Conservation (phyloP, 1,284 basidiomycete genomes). For the Marasmius fiardii region DNA sequence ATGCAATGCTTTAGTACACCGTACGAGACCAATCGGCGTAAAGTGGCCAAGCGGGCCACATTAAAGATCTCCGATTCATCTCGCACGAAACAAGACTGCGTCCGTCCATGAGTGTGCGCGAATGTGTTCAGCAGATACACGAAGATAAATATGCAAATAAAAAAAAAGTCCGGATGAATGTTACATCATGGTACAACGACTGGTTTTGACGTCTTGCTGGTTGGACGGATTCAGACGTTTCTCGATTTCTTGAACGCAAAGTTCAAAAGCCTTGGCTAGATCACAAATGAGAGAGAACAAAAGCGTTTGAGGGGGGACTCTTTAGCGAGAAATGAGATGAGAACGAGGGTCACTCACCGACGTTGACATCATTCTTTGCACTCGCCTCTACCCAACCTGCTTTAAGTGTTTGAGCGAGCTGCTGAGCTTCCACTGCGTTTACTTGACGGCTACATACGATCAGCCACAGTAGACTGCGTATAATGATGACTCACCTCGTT, state of each 20-base stretch:
- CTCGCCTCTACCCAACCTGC: constrained; percentile 88
- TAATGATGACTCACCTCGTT: constrained; percentile 48
- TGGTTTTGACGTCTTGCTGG: constrained; percentile 56
- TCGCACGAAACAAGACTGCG: not conserved
- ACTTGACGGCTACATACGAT: constrained; percentile 66
- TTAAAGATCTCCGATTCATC: not conserved
- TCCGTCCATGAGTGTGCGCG: not conserved
- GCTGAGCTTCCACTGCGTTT: constrained; percentile 68
- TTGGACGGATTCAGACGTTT: constrained; percentile 52
- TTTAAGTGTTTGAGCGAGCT: constrained; percentile 69
- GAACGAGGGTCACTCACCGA: constrained; percentile 57
- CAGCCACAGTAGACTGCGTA: constrained; percentile 14
- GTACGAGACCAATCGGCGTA: not conserved
- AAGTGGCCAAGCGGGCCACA: not conserved
- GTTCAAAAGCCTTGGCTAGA: constrained; percentile 84
- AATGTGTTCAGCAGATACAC: not conserved
- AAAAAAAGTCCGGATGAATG: not conserved
- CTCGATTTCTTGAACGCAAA: constrained; percentile 87
- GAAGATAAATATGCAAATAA: not conserved
- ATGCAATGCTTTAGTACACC: too few species aligned
- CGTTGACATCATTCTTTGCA: constrained; percentile 86
- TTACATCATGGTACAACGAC: constrained; percentile 69
- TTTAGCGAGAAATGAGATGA: constrained; percentile 2
- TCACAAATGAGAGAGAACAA: not conserved
- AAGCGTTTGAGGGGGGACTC: not conserved